Percentiles rank a stretch among this genome's conserved stretches.
phyloP scores from a whole-genome alignment of 2,329 filamentous ascomycete species.

The Lasiodiplodia sp. region DNA sequence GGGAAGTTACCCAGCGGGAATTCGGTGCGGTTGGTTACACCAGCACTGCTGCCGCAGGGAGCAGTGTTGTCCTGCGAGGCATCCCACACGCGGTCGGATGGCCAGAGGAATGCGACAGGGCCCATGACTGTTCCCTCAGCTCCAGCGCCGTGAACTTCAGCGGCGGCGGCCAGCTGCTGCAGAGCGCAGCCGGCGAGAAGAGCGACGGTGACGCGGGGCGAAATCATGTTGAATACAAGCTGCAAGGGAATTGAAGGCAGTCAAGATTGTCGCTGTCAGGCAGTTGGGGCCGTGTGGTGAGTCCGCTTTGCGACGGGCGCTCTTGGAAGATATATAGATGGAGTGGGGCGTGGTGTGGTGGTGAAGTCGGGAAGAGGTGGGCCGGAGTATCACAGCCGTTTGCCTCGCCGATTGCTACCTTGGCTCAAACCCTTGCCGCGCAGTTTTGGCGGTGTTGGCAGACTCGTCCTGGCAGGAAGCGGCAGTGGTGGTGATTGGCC shows the following conservation, averaged over 20 bases:
- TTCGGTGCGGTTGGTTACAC: constrained; percentile 59
- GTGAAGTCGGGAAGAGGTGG: not conserved
- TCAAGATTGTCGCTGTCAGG: not conserved
- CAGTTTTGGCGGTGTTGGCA: constrained; percentile 10
- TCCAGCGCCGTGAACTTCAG: constrained; percentile 35
- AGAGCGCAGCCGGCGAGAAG: constrained; percentile 17
- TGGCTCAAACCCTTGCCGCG: not conserved
- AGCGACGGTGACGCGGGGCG: not conserved
- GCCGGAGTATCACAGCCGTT: not conserved
- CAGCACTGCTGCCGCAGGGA: constrained; percentile 63
- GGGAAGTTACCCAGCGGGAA: constrained; percentile 60
- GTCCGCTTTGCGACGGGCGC: not conserved
- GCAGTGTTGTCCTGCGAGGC: constrained; percentile 62
- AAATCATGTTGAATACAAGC: not conserved
- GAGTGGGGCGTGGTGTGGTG: constrained; percentile 4
- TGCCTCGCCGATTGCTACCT: not conserved
- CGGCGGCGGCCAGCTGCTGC: constrained; percentile 1
- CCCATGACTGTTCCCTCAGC: constrained; percentile 54
- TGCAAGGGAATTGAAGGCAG: not conserved
- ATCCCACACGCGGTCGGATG: constrained; percentile 63
- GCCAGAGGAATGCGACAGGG: constrained; percentile 68
- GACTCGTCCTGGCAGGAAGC: not conserved
- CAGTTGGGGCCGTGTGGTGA: not conserved
- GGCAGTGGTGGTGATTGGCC: constrained; percentile 7
- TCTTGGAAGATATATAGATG: constrained; percentile 1